Conservation (phyloP, 345 rosid species). For the Arabis alpina region DNA sequence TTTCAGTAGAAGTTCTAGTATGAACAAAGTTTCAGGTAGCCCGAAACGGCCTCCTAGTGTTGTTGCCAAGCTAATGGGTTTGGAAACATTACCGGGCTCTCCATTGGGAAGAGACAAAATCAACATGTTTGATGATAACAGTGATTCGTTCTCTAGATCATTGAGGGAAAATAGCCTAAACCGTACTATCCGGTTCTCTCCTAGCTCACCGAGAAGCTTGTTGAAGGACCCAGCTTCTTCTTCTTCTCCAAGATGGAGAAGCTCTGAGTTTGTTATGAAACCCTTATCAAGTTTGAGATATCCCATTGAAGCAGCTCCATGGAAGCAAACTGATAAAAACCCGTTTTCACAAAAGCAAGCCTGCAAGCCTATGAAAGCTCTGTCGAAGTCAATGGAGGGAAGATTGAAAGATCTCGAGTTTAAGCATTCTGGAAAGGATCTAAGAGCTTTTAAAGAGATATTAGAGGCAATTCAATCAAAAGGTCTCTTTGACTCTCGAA, state of each 20-base stretch:
- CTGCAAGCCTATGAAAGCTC: slow-evolving; percentile 48
- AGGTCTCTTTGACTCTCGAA: slow-evolving; percentile 59
- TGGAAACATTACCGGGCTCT: slow-evolving; percentile 76
- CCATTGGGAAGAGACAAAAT: slow-evolving; percentile 42
- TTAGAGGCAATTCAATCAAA: slow-evolving; percentile 77
- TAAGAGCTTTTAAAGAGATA: slow-evolving; percentile 79
- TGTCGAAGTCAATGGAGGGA: slow-evolving; percentile 58
- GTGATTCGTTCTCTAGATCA: slow-evolving; percentile 51
- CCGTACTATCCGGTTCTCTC: slow-evolving; percentile 49
- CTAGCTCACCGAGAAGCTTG: slow-evolving; percentile 52
- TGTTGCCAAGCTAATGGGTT: slow-evolving; percentile 94
- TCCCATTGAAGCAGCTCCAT: slow-evolving; percentile 90
- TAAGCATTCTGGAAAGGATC: slow-evolving; percentile 73
- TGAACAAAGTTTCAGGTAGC: slow-evolving; percentile 42
- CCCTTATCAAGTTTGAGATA: slow-evolving; percentile 66
- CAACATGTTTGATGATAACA: slow-evolving; percentile 41
- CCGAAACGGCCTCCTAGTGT: slow-evolving; percentile 71
- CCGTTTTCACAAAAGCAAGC: slow-evolving; percentile 53
- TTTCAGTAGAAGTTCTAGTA: slow-evolving; percentile 51
- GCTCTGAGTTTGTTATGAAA: slow-evolving; percentile 69
- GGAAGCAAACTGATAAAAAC: slow-evolving; percentile 74
- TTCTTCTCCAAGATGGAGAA: slow-evolving; percentile 73
- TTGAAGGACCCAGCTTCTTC: slow-evolving; percentile 59
- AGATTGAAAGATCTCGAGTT: slow-evolving; percentile 71
- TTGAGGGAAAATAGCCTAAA: slow-evolving; percentile 50